phyloP scores from a whole-genome alignment of 805 yeast genomes.

The Hanseniaspora thailandica region DNA sequence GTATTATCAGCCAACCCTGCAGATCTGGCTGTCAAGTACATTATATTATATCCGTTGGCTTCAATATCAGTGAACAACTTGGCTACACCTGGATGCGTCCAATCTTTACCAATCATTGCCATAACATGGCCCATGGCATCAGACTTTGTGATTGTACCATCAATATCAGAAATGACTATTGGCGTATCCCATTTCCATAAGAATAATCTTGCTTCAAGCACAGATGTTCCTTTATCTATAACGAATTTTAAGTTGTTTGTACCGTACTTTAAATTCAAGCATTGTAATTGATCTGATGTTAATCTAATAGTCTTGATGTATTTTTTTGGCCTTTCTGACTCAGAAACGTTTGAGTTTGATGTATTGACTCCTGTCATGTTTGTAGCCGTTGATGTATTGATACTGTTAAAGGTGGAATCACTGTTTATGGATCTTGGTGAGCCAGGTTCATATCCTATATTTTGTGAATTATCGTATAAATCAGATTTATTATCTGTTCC shows the following conservation, averaged over 20 bases:
- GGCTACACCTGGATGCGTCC: constrained; percentile 97
- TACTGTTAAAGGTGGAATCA: constrained; percentile 12
- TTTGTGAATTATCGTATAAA: constrained; percentile 15
- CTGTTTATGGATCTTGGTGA: constrained; percentile 13
- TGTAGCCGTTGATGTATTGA: constrained; percentile 17
- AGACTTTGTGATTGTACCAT: constrained; percentile 94
- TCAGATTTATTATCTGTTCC: constrained; percentile 16
- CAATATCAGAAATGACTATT: constrained; percentile 91
- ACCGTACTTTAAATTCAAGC: constrained; percentile 64
- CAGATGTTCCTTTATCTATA: constrained; percentile 72
- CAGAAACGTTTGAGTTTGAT: constrained; percentile 21
- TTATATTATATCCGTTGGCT: constrained; percentile 79
- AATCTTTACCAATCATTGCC: constrained; percentile 86
- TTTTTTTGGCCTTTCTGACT: constrained; percentile 21
- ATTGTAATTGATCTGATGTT: constrained; percentile 77
- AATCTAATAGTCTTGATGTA: constrained; percentile 81
- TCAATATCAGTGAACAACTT: constrained; percentile 76
- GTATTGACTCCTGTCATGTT: background rate
- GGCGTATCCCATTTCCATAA: constrained; percentile 79
- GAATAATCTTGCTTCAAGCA: constrained; percentile 58
- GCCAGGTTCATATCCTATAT: background rate
- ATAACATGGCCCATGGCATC: constrained; percentile 95
- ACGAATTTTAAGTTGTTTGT: constrained; percentile 66
- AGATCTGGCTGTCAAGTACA: constrained; percentile 88
- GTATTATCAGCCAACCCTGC: constrained; percentile 94